phyloP scores from a whole-genome alignment of 1,284 basidiomycete species.

The Trametes polyzona region DNA sequence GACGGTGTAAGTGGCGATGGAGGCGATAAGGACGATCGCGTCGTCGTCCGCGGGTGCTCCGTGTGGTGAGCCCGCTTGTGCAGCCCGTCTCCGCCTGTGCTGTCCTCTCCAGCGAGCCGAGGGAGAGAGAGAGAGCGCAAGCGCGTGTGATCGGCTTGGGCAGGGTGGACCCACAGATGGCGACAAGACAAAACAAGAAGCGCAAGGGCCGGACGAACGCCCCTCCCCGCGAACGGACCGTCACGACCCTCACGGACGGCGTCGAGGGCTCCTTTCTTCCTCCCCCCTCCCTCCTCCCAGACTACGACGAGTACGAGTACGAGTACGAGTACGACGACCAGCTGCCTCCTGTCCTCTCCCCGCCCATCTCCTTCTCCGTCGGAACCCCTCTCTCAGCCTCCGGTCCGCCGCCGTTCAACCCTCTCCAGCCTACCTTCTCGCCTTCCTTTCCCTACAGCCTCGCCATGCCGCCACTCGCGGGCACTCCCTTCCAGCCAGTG shows the following conservation, averaged over 20 bases:
- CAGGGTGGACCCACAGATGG: constrained; percentile 44
- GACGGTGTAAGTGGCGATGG: constrained; percentile 2
- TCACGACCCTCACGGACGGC: constrained; percentile 64
- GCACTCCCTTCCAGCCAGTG: constrained; percentile 25
- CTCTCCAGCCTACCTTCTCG: constrained; percentile 19
- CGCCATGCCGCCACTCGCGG: constrained; percentile 33
- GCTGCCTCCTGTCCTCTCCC: constrained; percentile 35
- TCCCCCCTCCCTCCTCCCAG: constrained; percentile 42
- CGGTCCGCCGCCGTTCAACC: constrained; percentile 23
- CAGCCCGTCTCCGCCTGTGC: not conserved
- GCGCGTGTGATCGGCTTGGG: not conserved
- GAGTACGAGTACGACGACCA: constrained; percentile 39
- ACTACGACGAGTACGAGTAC: too few relatives aligned
- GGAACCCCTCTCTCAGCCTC: constrained; percentile 29
- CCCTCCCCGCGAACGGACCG: constrained; percentile 60
- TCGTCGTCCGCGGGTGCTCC: too few relatives aligned
- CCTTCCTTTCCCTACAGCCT: constrained; percentile 32
- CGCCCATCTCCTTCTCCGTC: constrained; percentile 39
- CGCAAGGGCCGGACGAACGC: constrained; percentile 56
- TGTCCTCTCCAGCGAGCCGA: not conserved
- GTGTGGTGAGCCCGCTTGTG: too few relatives aligned
- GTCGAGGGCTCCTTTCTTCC: constrained; percentile 51
- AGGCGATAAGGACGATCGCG: constrained; percentile 4
- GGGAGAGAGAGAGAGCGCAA: not conserved
- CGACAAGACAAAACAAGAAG: constrained; percentile 64